These are phyloP conservation scores for Metschnikowia henanensis DNA, from an alignment of 805 yeast genomes.

Conservation along the genomic window DNA sequence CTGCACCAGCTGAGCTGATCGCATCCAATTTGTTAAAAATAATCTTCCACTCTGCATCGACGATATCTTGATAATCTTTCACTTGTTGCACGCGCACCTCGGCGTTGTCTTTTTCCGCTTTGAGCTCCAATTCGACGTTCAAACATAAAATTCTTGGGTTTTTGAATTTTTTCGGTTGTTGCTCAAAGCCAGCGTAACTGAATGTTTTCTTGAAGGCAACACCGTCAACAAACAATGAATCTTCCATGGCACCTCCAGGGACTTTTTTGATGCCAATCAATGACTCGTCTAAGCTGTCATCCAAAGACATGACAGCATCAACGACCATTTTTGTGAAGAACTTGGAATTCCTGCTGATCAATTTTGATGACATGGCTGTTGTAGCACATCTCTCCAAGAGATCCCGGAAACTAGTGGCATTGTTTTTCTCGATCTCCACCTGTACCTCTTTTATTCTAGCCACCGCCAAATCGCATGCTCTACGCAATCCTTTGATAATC, in stretches of 20 bases:
- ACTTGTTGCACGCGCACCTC: constrained; percentile 96
- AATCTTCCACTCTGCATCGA: constrained; percentile 99
- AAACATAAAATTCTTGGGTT: constrained; percentile 82
- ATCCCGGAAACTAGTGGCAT: constrained; percentile 59
- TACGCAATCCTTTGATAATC: constrained; percentile 83
- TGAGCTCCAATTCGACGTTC: constrained; percentile 92
- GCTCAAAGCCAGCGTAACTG: constrained; percentile 98
- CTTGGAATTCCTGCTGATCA: constrained; percentile 81
- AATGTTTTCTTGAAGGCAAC: constrained; percentile 98
- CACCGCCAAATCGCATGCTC: constrained; percentile 77
- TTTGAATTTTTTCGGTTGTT: constrained; percentile 85
- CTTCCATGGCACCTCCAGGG: constrained; percentile 96
- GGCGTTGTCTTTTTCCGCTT: constrained; percentile 98
- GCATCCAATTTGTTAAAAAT: constrained; percentile 84
- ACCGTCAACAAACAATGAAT: constrained; percentile 84
- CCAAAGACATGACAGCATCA: constrained; percentile 88
- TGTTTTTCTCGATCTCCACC: constrained; percentile 58
- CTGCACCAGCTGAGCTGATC: constrained; percentile 82
- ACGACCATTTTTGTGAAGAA: constrained; percentile 97
- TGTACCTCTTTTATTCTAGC: constrained; percentile 72
- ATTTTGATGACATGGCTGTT: constrained; percentile 96
- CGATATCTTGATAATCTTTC: constrained; percentile 90
- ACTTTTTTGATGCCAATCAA: constrained; percentile 93
- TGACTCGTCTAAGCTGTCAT: constrained; percentile 82
- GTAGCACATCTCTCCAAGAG: constrained; percentile 89